Evolutionary conservation across 2,329 filamentous ascomycete genomes (phyloP), one percentile per base, ranked within the genome.

Genomic region (Sarocladium oryzae): DNA sequence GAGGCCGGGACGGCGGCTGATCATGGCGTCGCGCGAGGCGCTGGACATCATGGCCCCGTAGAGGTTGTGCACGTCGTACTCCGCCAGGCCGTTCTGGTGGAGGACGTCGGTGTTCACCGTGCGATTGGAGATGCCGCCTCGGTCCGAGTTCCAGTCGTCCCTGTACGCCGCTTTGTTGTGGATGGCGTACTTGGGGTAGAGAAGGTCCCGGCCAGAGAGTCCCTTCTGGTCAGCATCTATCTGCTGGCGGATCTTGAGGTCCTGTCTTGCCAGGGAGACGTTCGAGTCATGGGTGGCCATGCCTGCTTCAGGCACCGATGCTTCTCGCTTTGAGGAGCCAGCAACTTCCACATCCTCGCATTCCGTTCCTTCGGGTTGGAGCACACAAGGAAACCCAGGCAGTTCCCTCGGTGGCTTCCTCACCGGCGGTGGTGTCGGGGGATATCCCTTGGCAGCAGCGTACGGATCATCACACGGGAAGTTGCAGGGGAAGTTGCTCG

Each of bases 11-110:
- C 81, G 80, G 16, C 88, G 73, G 2, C 73, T 64, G 2, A 84
- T 70, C 28, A 93, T 78, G 52, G 82, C 86, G 43, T 85, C 70
- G 62, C 89, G 89, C 0, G 89, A 93, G 9, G 87, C 86, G 54
- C 86, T 86, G 52, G 89, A 73, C 56, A 91, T 87, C 63, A 85
- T 82, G 59, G 87, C 77, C 1, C 88, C 88, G 60, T 77, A 92
- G 1, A 93, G 69, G 61, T 88, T 93, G 73, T 95, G 89, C 23
- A 88, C 81, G 62, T 95, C 88, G 61, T 95, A 95, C 62, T 95
- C 86, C 36, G 80, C 65, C 1, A 81, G 73, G 3, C 87, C 88
- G 57, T 88, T 86, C 41, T 79, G 72, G 60, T 93, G 87, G 2
- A 85, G 89, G 0, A 88, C 85, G 59, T 93, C 89, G 0, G 88